These are phyloP conservation scores for Penicillium parvum DNA, from an alignment of 495 filamentous ascomycete species.

Conservation along the genomic window DNA sequence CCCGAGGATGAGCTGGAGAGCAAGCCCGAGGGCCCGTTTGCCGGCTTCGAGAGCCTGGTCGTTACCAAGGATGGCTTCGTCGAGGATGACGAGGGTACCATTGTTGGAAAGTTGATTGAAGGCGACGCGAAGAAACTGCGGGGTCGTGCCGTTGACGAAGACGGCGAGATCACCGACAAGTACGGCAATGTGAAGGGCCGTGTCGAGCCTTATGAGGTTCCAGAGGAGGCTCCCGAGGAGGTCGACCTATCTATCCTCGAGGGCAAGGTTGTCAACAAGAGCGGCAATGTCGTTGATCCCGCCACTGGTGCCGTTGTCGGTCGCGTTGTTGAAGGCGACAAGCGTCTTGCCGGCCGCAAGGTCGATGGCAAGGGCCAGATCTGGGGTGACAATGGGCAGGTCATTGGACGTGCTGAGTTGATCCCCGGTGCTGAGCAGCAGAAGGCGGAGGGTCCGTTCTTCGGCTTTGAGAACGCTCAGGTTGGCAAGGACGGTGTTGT, in stretches of 20 bases:
- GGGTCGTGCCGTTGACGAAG: constrained; percentile 73
- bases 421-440: constrained; percentile 66
- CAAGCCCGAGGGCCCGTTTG: constrained; percentile 69
- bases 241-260: constrained; percentile 66
- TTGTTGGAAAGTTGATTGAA: constrained; percentile 69
- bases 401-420: constrained; percentile 76
- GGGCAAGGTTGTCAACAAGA: constrained; percentile 82
- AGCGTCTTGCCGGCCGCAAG: constrained; percentile 70
- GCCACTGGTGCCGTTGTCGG: constrained; percentile 67
- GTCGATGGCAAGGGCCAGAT: constrained; percentile 78
- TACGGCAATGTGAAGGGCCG: constrained; percentile 75
- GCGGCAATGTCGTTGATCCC: constrained; percentile 73
- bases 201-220: constrained; percentile 64
- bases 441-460: constrained; percentile 73
- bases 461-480: constrained; percentile 65
- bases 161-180: constrained; percentile 79
- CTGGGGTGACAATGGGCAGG: constrained; percentile 73
- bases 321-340: constrained; percentile 70
- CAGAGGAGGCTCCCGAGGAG: constrained; percentile 44
- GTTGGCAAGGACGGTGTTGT: constrained; percentile 77
- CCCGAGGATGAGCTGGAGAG: constrained; percentile 66
- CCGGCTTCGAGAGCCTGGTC: constrained; percentile 64
- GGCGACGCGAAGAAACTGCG: constrained; percentile 70
- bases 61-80: constrained; percentile 69
- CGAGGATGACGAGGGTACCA: constrained; percentile 60